Evolutionary conservation across 371 early-diverging fungal genomes (phyloP).

Genomic region (Lichtheimia ornata): DNA sequence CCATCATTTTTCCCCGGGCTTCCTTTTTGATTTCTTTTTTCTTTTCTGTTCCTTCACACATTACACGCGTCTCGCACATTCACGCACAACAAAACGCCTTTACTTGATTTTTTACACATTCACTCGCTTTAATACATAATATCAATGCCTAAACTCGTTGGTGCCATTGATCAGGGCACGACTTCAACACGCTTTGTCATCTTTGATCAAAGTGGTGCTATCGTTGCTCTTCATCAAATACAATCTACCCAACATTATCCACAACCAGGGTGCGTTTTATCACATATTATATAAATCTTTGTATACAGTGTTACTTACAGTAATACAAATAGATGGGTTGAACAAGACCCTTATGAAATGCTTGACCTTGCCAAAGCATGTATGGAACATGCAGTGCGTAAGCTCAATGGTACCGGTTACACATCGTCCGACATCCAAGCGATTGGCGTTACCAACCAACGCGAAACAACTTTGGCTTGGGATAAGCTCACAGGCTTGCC

Average conservation of each 20-base stretch:
- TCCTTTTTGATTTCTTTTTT: conserved; percentile 11
- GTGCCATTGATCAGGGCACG: conserved; percentile 94
- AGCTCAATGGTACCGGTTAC: conserved; percentile 62
- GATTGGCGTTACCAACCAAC: conserved; percentile 93
- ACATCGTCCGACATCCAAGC: conserved; percentile 62
- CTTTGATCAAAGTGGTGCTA: conserved; percentile 74
- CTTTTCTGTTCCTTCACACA: conserved; percentile 4
- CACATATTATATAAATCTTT: neutral
- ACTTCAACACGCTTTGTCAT: conserved; percentile 89
- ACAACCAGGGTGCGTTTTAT: conserved; percentile 67
- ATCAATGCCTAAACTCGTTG: conserved; percentile 61
- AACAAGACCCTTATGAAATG: conserved; percentile 84
- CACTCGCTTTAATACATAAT: neutral
- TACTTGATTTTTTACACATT: neutral
- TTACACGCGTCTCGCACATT: neutral
- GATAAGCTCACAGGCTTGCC: conserved; percentile 79
- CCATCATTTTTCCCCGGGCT: conserved; percentile 7
- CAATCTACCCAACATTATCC: conserved; percentile 80
- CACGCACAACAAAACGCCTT: neutral
- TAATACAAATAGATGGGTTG: conserved; percentile 72
- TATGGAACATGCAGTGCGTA: conserved; percentile 64
- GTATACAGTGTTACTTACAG: neutral
- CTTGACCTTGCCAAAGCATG: conserved; percentile 71
- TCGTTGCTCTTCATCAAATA: conserved; percentile 75
- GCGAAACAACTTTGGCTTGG: conserved; percentile 92